Evolutionary conservation across 2,329 filamentous ascomycete species (phyloP).

Genomic region (Colletotrichum incanum): DNA sequence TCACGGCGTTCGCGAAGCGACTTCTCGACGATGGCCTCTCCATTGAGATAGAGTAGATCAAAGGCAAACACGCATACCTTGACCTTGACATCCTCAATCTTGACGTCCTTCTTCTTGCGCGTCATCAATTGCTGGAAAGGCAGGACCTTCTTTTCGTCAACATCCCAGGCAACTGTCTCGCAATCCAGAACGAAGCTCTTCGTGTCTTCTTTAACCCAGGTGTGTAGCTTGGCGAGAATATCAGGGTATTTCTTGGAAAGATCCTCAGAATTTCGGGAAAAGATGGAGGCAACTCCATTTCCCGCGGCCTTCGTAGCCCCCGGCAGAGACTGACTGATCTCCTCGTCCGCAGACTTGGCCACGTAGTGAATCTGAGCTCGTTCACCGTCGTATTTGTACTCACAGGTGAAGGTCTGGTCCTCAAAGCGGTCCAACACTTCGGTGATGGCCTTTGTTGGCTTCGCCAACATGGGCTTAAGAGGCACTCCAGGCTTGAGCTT

Average conservation of each 20-base stretch:
- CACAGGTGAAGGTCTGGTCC: constrained; percentile 94
- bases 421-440: constrained; percentile 98
- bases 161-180: constrained; percentile 97
- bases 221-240: constrained; percentile 87
- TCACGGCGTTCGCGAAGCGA: constrained; percentile 87
- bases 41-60: constrained; percentile 93
- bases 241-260: constrained; percentile 98
- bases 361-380: constrained; percentile 99
- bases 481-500: constrained; percentile 95
- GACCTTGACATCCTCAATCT: constrained; percentile 94
- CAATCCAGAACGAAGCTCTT: constrained; percentile 99
- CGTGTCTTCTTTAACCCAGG: constrained; percentile 91
- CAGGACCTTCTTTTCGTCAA: constrained; percentile 93
- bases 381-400: constrained; percentile 99
- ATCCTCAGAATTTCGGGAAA: constrained; percentile 97
- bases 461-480: constrained; percentile 98
- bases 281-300: constrained; percentile 89
- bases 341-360: constrained; percentile 80
- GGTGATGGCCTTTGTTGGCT: constrained; percentile 97
- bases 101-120: constrained; percentile 96
- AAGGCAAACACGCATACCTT: constrained; percentile 98
- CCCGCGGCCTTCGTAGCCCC: constrained; percentile 76
- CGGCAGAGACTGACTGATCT: constrained; percentile 75
- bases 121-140: constrained; percentile 99
- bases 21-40: constrained; percentile 90